phyloP scores from a whole-genome alignment of 2,329 filamentous ascomycete genomes.

The Hypoxylon sp. region DNA sequence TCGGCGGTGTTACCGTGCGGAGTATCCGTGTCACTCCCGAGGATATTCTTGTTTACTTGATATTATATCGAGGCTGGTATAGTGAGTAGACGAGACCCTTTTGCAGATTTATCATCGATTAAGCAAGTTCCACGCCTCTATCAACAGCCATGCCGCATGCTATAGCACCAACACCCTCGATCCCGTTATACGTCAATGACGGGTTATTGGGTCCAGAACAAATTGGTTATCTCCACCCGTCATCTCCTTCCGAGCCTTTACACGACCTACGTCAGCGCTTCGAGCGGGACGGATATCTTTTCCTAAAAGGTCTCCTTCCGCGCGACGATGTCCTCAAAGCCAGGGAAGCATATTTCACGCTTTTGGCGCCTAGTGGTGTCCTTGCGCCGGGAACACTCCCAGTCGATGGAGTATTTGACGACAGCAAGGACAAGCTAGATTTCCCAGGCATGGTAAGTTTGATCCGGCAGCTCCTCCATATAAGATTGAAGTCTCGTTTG shows the following conservation, averaged over 20 bases:
- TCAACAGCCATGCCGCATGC: conserved; percentile 37
- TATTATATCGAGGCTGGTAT: background rate
- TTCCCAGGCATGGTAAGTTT: conserved; percentile 55
- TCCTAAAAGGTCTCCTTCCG: conserved; percentile 59
- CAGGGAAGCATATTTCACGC: conserved; percentile 58
- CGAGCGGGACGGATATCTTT: conserved; percentile 59
- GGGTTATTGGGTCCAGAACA: conserved; percentile 40
- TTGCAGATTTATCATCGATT: background rate
- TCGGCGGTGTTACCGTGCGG: background rate
- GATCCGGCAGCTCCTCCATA: background rate
- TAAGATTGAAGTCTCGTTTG: background rate
- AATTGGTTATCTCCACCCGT: conserved; percentile 55
- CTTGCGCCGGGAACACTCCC: conserved; percentile 57
- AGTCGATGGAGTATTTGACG: conserved; percentile 60
- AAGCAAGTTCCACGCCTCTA: background rate
- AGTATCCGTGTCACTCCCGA: background rate
- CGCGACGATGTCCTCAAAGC: conserved; percentile 60
- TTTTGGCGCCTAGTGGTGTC: conserved; percentile 57
- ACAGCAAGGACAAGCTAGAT: conserved; percentile 52
- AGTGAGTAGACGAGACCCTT: background rate
- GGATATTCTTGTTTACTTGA: background rate
- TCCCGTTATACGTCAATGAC: conserved; percentile 44
- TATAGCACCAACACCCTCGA: conserved; percentile 8
- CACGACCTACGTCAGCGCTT: conserved; percentile 58
- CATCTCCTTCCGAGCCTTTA: conserved; percentile 55